Percentiles rank a stretch among this genome's conserved stretches.
Evolutionary conservation across 495 filamentous ascomycete species (phyloP).

Genomic region (Lasiosphaeris hirsuta): DNA sequence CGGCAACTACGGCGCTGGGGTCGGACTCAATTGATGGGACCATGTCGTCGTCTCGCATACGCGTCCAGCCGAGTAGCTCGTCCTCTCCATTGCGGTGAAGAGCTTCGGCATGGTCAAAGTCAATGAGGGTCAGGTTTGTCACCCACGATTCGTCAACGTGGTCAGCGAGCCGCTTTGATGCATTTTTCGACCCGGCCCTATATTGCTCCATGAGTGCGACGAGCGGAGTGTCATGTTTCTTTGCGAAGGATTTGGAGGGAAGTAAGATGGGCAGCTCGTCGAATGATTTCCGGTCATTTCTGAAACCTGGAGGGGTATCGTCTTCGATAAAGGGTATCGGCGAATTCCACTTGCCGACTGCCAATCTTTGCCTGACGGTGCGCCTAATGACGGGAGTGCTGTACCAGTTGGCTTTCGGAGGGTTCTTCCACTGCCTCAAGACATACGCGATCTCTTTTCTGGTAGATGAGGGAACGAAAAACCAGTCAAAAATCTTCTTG

Average conservation of each 20-base stretch:
- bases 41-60: not conserved
- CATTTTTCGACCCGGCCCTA: slow-evolving; percentile 2
- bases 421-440: slow-evolving; percentile 16
- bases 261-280: slow-evolving; percentile 28
- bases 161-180: slow-evolving; percentile 12
- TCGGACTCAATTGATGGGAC: slow-evolving; percentile 3
- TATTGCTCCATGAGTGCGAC: slow-evolving; percentile 18
- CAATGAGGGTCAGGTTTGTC: slow-evolving; percentile 32
- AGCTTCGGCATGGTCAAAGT: slow-evolving; percentile 21
- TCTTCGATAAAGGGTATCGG: not conserved
- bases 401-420: slow-evolving; percentile 15
- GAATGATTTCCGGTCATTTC: slow-evolving; percentile 26
- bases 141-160: slow-evolving; percentile 32
- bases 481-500: slow-evolving; percentile 4
- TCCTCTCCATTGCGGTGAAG: not conserved
- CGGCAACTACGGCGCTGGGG: not conserved
- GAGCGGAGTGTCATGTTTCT: slow-evolving; percentile 22
- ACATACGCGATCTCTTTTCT: slow-evolving; percentile 9
- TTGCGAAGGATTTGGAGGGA: slow-evolving; percentile 20
- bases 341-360: not conserved
- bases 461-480: slow-evolving; percentile 14
- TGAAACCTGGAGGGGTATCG: slow-evolving; percentile 1
- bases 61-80: not conserved
- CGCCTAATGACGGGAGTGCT: slow-evolving; percentile 17
- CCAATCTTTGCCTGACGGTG: not conserved